These are phyloP conservation scores for Lasiosphaeria ovina DNA, from an alignment of 495 filamentous ascomycete genomes.

Conservation along the genomic window DNA sequence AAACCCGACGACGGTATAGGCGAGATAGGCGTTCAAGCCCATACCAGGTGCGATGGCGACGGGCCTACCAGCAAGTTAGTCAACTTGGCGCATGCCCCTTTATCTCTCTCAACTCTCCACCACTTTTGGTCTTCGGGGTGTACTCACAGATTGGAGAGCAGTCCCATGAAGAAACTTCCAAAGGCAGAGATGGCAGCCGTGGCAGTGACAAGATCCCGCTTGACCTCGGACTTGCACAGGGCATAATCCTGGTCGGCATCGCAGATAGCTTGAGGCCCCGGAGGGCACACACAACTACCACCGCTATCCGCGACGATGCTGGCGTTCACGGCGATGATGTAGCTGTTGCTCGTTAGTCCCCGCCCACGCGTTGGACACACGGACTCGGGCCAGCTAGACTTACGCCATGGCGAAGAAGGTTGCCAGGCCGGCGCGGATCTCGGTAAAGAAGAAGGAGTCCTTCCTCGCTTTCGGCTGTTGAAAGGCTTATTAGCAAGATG, in stretches of 20 bases:
- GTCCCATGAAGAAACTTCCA: conserved; percentile 69
- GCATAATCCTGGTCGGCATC: conserved; percentile 58
- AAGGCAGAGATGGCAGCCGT: conserved; percentile 75
- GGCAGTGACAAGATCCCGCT: conserved; percentile 73
- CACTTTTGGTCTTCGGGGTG: too few species aligned
- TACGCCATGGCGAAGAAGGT: conserved; percentile 87
- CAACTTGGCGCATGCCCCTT: neutral
- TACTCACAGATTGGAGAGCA: conserved; percentile 58
- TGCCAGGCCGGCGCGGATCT: conserved; percentile 73
- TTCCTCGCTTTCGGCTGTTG: conserved; percentile 67
- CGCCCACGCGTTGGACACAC: neutral
- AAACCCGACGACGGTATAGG: conserved; percentile 75
- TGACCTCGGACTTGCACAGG: conserved; percentile 63
- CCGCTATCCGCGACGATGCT: conserved; percentile 60
- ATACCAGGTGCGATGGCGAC: conserved; percentile 78
- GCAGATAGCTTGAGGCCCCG: conserved; percentile 50
- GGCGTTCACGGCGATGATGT: conserved; percentile 69
- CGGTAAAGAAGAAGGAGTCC: conserved; percentile 74
- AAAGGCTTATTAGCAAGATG: conserved; percentile 41
- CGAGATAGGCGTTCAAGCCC: conserved; percentile 82
- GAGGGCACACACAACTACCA: conserved; percentile 70
- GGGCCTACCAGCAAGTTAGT: conserved; percentile 43
- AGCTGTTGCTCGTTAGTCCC: conserved; percentile 25
- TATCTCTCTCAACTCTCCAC: too few species aligned
- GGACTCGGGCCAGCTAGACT: conserved; percentile 7